phyloP scores from a whole-genome alignment of 1,284 basidiomycete species.

The Malassezia brasiliensis region DNA sequence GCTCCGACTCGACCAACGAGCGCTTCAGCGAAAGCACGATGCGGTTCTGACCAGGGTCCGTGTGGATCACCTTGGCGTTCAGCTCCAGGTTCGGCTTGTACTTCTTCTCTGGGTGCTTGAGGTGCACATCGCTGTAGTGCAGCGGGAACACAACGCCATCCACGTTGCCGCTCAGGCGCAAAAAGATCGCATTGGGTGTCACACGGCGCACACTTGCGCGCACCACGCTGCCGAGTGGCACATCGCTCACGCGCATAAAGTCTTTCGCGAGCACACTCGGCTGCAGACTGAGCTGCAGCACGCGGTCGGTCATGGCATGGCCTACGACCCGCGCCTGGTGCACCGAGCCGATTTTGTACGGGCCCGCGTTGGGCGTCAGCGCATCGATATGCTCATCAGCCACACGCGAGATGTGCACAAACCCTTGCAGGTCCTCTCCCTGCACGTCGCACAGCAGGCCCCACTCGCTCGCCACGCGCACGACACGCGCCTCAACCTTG shows the following conservation, averaged over 20 bases:
- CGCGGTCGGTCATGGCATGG: slow-evolving; percentile 74
- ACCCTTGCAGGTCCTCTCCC: slow-evolving; percentile 26
- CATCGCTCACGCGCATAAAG: slow-evolving; percentile 75
- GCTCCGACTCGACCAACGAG: slow-evolving; percentile 67
- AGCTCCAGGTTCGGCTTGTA: slow-evolving; percentile 76
- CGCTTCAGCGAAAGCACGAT: slow-evolving; percentile 86
- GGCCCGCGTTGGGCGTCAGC: slow-evolving; percentile 54
- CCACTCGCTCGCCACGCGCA: slow-evolving; percentile 35
- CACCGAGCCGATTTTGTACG: slow-evolving; percentile 30
- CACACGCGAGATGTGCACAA: slow-evolving; percentile 66
- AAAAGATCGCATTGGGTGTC: slow-evolving; percentile 35
- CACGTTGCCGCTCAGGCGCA: slow-evolving; percentile 39
- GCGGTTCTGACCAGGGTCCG: slow-evolving; percentile 71
- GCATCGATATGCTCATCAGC: slow-evolving; percentile 80
- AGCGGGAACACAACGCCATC: slow-evolving; percentile 88
- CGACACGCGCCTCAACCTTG: slow-evolving; percentile 27
- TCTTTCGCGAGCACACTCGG: slow-evolving; percentile 72
- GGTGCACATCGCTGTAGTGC: slow-evolving; percentile 75
- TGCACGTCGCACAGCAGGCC: slow-evolving; percentile 33
- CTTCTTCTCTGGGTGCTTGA: slow-evolving; percentile 63
- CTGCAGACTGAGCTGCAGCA: slow-evolving; percentile 76
- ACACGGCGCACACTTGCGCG: slow-evolving; percentile 34
- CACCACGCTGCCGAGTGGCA: slow-evolving; percentile 50
- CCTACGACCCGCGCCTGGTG: slow-evolving; percentile 85
- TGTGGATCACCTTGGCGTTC: slow-evolving; percentile 78